phyloP scores from a whole-genome alignment of 2,329 filamentous ascomycete species.

The Diaporthe sp. region DNA sequence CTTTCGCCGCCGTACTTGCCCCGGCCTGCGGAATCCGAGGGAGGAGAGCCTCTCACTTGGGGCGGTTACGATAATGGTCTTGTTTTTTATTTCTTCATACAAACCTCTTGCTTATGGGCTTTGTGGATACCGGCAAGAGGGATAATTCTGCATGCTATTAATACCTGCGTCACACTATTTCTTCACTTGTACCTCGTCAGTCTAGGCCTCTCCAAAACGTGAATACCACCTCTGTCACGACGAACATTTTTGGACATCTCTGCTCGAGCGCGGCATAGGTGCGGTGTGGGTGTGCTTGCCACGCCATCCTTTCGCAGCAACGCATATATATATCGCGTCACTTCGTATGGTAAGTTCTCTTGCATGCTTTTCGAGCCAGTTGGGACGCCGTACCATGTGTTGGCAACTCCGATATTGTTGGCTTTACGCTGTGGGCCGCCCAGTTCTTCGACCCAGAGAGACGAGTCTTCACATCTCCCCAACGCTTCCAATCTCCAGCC shows the following conservation, averaged over 20 bases:
- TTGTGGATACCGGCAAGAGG: conserved; percentile 41
- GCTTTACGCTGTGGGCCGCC: not conserved
- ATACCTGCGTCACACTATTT: conserved; percentile 42
- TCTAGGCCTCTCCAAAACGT: conserved; percentile 40
- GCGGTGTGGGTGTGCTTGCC: not conserved
- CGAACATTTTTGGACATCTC: not conserved
- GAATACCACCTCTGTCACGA: conserved; percentile 40
- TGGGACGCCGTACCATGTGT: not conserved
- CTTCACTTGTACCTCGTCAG: conserved; percentile 42
- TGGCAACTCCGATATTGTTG: not conserved
- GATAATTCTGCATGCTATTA: conserved; percentile 43
- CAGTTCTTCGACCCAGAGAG: not conserved
- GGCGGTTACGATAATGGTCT: conserved; percentile 46
- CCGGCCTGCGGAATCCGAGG: conserved; percentile 18
- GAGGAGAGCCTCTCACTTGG: conserved; percentile 27
- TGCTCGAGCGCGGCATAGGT: not conserved
- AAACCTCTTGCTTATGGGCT: conserved; percentile 40
- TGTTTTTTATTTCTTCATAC: conserved; percentile 47
- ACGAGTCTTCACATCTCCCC: not conserved
- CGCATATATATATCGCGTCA: not conserved
- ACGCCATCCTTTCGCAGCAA: not conserved
- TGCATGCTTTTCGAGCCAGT: not conserved
- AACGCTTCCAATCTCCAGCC: not conserved
- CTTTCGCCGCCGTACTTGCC: conserved; percentile 33
- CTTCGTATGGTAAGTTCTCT: not conserved